These are phyloP conservation scores for Gaertneriomyces semiglobifer DNA, from an alignment of 192 early-diverging fungal genomes.

Conservation along the genomic window DNA sequence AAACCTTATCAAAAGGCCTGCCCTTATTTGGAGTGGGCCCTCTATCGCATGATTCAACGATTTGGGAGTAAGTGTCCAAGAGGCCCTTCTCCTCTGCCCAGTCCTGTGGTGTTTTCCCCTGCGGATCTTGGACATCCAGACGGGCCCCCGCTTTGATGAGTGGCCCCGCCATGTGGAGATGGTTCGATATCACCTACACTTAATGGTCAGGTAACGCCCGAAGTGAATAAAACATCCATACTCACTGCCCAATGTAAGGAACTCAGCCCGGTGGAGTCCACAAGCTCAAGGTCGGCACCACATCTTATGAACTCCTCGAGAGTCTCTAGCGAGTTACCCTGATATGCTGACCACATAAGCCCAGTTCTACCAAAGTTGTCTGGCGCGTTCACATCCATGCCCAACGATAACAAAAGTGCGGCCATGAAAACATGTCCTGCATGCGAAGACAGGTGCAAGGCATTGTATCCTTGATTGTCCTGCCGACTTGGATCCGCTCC, in stretches of 20 bases:
- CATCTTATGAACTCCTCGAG: conserved; percentile 67
- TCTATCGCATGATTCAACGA: conserved; percentile 22
- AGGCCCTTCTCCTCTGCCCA: conserved; percentile 70
- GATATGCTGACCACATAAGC: conserved; percentile 94
- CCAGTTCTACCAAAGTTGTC: conserved; percentile 81
- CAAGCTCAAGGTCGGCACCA: conserved; percentile 65
- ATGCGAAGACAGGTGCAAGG: conserved; percentile 85
- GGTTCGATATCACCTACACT: conserved; percentile 44
- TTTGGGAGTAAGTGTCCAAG: conserved; percentile 25
- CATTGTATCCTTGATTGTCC: conserved; percentile 87
- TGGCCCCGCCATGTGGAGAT: conserved; percentile 51
- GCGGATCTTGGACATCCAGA: conserved; percentile 59
- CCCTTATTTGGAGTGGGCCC: neutral
- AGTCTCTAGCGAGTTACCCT: conserved; percentile 67
- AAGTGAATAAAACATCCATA: neutral
- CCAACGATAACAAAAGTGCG: conserved; percentile 67
- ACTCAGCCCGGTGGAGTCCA: conserved; percentile 72
- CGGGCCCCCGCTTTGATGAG: conserved; percentile 75
- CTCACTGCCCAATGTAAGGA: conserved; percentile 89
- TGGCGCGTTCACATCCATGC: conserved; percentile 66
- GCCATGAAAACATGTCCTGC: conserved; percentile 74
- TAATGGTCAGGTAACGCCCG: neutral
- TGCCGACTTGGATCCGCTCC: conserved; percentile 71
- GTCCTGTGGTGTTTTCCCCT: conserved; percentile 78
- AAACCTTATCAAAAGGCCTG: conserved; percentile 18